Conservation (phyloP, 495 filamentous ascomycete species). For the Penicillium taxi region DNA sequence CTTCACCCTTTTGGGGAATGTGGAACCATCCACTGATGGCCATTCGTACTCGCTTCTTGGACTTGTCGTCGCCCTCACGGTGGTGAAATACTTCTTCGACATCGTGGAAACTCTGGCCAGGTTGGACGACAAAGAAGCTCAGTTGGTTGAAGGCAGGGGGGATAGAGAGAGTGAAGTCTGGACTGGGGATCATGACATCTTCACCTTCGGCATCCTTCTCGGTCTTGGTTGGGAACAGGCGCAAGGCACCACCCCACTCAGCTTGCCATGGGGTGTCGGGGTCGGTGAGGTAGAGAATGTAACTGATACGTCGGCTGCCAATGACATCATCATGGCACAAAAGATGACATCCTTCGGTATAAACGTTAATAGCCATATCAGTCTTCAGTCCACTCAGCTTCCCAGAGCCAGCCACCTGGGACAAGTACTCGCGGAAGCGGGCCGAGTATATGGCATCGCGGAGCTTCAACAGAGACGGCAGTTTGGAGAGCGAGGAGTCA, state of each 20-base stretch:
- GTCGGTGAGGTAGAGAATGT: slow-evolving; percentile 93
- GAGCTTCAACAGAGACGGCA: slow-evolving; percentile 78
- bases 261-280: slow-evolving; percentile 86
- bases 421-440: slow-evolving; percentile 80
- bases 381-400: slow-evolving; percentile 88
- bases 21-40: slow-evolving; percentile 99
- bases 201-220: slow-evolving; percentile 56
- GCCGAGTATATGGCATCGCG: slow-evolving; percentile 90
- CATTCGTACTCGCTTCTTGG: slow-evolving; percentile 74
- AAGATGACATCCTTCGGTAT: slow-evolving; percentile 91
- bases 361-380: slow-evolving; percentile 99
- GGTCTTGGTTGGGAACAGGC: slow-evolving; percentile 74
- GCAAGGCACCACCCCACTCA: slow-evolving; percentile 89
- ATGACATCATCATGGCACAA: slow-evolving; percentile 98
- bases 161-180: slow-evolving; percentile 67
- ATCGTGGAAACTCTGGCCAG: slow-evolving; percentile 95
- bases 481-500: slow-evolving; percentile 65
- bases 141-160: slow-evolving; percentile 96
- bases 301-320: slow-evolving; percentile 84
- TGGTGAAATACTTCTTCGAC: slow-evolving; percentile 93
- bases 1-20: slow-evolving; percentile 90
- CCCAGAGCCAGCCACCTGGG: slow-evolving; percentile 74
- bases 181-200: slow-evolving; percentile 63
- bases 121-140: slow-evolving; percentile 96
- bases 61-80: slow-evolving; percentile 52